Base-by-base conservation (phyloP, 2,329 filamentous ascomycete genomes). In the Aspergillus clavatus region DNA sequence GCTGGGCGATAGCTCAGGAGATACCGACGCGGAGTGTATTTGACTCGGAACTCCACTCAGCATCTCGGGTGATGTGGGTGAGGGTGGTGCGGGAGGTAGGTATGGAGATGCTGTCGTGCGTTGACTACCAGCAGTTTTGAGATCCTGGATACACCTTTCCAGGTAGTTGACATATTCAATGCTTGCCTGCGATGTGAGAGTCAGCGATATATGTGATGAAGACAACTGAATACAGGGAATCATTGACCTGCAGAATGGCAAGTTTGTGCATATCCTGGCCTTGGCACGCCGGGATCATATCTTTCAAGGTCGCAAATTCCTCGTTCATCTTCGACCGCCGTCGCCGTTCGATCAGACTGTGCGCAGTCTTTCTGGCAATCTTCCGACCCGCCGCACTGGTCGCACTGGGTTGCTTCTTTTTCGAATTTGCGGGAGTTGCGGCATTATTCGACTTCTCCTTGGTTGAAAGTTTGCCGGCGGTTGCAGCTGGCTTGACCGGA, bases 241-340 rank as follows among this genome's bases (percentile, higher is more conserved):
- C 21, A 67, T 77, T 53, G 66, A 94, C 90, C 81, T 96, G 89
- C 40, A 97, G 72, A 56, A 97, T 96, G 12, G 90, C 89, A 46
- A 97, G 73, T 70, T 98, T 98, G 69, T 97, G 93, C 93, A 97
- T 97, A 61, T 97, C 91, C 55, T 84, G 80, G 5, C 89, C 90
- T n/a, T 80, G 82, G 67, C 93, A 97, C 2, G 93, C 91, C 0
- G 93, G 93, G 46, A 97, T 94, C 87, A 98, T 89, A 58, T 85
- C 81, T 71, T 97, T 97, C 54, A 97, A 72, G 12, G 94, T 86
- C 2, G 83, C 86, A 71, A 97, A 97, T 70, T 97, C 93, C 66
- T 97, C 91, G 57, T 98, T 97, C 91, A 97, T 98, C 74, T 97
- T 98, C 10, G 88, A 95, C 51, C 93, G 78, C 58, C 93, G 75